These are phyloP conservation scores for Mycena pura DNA, from an alignment of 768 basidiomycete species.

Conservation along the genomic window DNA sequence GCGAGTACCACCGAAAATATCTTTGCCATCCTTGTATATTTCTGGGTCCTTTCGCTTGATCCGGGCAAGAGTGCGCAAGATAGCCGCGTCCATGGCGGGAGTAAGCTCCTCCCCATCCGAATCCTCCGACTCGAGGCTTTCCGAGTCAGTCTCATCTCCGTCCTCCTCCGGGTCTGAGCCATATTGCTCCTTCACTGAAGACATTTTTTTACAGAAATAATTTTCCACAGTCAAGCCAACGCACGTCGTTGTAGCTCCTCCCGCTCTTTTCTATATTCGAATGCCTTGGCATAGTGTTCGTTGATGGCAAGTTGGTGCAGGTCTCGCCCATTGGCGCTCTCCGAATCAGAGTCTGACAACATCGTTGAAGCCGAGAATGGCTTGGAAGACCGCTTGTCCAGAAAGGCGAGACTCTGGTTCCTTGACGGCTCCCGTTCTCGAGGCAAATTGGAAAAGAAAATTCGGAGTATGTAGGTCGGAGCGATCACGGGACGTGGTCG, in stretches of 20 bases:
- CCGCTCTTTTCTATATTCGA: constrained; percentile 81
- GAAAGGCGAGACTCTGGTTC: too few species aligned
- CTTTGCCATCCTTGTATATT: constrained; percentile 76
- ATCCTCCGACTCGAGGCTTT: constrained; percentile 86
- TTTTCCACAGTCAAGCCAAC: constrained; percentile 32
- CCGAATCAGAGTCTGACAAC: constrained; percentile 58
- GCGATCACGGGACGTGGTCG: constrained; percentile 2
- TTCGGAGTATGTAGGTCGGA: not conserved
- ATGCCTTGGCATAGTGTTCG: constrained; percentile 82
- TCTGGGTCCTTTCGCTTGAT: constrained; percentile 84
- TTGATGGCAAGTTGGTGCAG: constrained; percentile 68
- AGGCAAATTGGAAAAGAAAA: not conserved
- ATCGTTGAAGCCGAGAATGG: constrained; percentile 37
- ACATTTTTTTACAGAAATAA: not conserved
- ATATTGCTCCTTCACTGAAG: constrained; percentile 87
- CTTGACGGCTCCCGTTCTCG: too few species aligned
- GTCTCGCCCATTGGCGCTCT: constrained; percentile 48
- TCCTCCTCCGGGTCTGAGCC: constrained; percentile 72
- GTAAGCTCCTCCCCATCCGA: constrained; percentile 96
- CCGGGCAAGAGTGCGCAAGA: constrained; percentile 85
- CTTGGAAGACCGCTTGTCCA: too few species aligned
- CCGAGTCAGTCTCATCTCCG: constrained; percentile 67
- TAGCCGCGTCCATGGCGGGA: constrained; percentile 91
- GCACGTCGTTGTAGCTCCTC: constrained; percentile 82
- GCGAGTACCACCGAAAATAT: constrained; percentile 79